phyloP scores from a whole-genome alignment of 192 early-diverging fungal species.

The Dissophora ornata region DNA sequence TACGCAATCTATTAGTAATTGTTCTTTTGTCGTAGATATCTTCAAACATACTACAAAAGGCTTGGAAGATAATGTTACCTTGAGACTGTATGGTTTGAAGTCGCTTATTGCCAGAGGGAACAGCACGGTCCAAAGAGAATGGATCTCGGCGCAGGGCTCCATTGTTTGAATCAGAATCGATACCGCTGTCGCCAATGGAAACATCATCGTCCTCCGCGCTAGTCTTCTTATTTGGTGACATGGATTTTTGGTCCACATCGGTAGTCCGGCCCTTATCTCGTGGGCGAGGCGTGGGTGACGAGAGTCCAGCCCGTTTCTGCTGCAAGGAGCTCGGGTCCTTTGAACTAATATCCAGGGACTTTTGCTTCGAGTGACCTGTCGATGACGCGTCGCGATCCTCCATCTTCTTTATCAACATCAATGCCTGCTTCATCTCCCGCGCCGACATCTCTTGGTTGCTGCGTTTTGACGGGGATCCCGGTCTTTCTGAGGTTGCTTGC shows the following conservation, averaged over 20 bases:
- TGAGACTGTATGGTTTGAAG: not conserved
- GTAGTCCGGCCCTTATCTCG: conserved; percentile 6
- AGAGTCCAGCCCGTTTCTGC: not conserved
- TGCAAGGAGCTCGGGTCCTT: conserved; percentile 4
- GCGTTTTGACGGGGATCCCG: conserved; percentile 25
- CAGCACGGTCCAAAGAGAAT: not conserved
- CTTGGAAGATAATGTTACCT: conserved; percentile 7
- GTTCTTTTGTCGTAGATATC: no score
- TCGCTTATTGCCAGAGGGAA: conserved; percentile 14
- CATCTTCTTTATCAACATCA: conserved; percentile 45
- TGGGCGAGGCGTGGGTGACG: conserved; percentile 13
- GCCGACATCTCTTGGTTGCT: conserved; percentile 30
- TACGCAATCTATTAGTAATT: no score
- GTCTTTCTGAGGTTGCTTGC: conserved; percentile 8
- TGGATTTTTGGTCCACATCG: conserved; percentile 1
- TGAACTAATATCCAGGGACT: not conserved
- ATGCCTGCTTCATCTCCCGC: conserved; percentile 44
- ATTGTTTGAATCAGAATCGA: conserved; percentile 53
- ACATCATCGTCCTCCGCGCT: conserved; percentile 38
- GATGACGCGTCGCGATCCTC: conserved; percentile 34
- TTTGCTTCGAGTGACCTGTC: conserved; percentile 18
- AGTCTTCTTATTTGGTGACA: not conserved
- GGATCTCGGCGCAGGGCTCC: conserved; percentile 10
- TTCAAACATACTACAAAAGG: no score
- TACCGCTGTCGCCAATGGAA: conserved; percentile 51